Conservation (phyloP, 1,139 yeast genomes). For the Protomyces inouyei region DNA sequence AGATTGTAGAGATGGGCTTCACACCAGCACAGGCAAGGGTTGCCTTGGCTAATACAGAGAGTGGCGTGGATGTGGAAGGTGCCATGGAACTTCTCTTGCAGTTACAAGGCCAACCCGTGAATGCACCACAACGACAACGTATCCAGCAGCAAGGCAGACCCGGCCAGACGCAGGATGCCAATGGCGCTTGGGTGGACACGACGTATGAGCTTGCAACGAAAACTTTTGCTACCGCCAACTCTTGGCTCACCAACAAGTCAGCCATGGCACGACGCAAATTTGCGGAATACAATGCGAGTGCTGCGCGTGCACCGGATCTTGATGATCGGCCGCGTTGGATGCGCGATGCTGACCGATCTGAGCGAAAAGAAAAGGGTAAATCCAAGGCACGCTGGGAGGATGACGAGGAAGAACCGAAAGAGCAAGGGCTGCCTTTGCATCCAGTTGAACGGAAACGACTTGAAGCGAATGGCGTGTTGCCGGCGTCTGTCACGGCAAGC, state of each 20-base stretch:
- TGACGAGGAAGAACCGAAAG: constrained; percentile 9
- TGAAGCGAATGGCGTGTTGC: constrained; percentile 17
- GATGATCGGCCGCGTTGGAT: constrained; percentile 27
- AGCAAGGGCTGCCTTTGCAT: constrained; percentile 23
- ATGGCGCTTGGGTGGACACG: constrained; percentile 23
- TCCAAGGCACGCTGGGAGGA: constrained; percentile 6
- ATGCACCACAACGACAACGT: background rate
- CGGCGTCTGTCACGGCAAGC: background rate
- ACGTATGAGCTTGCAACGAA: constrained; percentile 19
- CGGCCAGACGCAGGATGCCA: constrained; percentile 10
- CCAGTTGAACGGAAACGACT: constrained; percentile 18
- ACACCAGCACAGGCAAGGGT: constrained; percentile 54
- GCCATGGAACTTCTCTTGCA: constrained; percentile 52
- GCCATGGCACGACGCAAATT: constrained; percentile 24
- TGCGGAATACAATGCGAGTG: constrained; percentile 18
- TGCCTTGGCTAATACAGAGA: constrained; percentile 52
- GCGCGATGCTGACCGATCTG: constrained; percentile 23
- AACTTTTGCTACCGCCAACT: constrained; percentile 15
- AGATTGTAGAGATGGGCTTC: constrained; percentile 76
- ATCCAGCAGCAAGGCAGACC: background rate
- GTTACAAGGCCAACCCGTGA: background rate
- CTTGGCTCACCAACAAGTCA: constrained; percentile 17
- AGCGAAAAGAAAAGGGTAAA: constrained; percentile 23
- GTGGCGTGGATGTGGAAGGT: constrained; percentile 58
- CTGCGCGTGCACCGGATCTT: background rate